Evolutionary conservation across 2,329 filamentous ascomycete species (phyloP).

Genomic region (Neonectria coccinea): DNA sequence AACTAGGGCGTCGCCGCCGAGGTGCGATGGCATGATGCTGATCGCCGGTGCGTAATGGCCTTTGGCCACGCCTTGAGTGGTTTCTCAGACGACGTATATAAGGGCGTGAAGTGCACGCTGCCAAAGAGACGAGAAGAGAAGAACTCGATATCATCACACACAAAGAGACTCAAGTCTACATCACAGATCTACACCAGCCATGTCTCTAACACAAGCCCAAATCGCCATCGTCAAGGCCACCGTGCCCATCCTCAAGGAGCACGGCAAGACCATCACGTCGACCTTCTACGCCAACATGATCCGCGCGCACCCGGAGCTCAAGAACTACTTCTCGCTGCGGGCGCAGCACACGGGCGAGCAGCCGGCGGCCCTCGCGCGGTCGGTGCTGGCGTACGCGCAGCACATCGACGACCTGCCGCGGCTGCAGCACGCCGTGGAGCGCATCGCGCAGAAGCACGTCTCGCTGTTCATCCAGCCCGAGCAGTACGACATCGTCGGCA

Average conservation of each 20-base stretch:
- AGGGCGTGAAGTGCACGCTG: constrained; percentile 17
- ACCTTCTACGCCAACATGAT: constrained; percentile 80
- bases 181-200: constrained; percentile 35
- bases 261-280: constrained; percentile 77
- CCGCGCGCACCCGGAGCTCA: constrained; percentile 70
- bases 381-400: constrained; percentile 78
- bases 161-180: neutral
- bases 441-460: constrained; percentile 82
- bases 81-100: constrained; percentile 38
- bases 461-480: constrained; percentile 76
- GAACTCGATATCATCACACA: constrained; percentile 20
- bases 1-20: constrained; percentile 14
- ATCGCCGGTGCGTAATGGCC: constrained; percentile 32
- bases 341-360: constrained; percentile 77
- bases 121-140: constrained; percentile 15
- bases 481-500: constrained; percentile 78
- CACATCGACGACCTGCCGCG: constrained; percentile 77
- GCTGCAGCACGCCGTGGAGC: constrained; percentile 68
- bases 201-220: constrained; percentile 72
- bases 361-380: constrained; percentile 74
- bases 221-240: constrained; percentile 81
- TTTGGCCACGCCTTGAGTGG: constrained; percentile 39
- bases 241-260: constrained; percentile 75
- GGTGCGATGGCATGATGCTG: constrained; percentile 28
- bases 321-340: constrained; percentile 77